A percentile compares a stretch with the other conserved stretches of the same genome.
phyloP scores from a whole-genome alignment of 2,329 filamentous ascomycete species.

The Cladosporium sp. region DNA sequence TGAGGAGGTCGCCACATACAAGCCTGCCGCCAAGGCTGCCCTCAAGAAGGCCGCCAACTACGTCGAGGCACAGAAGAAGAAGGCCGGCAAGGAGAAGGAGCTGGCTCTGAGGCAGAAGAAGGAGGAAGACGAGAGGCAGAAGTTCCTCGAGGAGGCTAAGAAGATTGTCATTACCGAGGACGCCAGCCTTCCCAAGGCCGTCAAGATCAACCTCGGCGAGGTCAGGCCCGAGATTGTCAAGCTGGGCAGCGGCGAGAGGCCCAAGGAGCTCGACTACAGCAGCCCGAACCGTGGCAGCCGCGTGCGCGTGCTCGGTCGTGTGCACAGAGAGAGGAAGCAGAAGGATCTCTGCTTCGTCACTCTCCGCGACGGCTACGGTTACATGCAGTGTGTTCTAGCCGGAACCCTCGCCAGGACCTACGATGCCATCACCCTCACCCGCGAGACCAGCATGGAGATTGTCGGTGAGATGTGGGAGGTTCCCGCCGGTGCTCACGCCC shows the following conservation, averaged over 20 bases:
- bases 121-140: slow-evolving; percentile 64
- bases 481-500: slow-evolving; percentile 70
- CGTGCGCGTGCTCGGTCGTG: slow-evolving; percentile 74
- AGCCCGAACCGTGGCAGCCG: slow-evolving; percentile 61
- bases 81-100: slow-evolving; percentile 72
- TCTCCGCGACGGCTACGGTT: slow-evolving; percentile 77
- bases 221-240: slow-evolving; percentile 57
- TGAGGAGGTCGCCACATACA: slow-evolving; percentile 68
- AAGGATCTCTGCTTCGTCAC: slow-evolving; percentile 84
- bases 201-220: slow-evolving; percentile 70
- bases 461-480: slow-evolving; percentile 80
- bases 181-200: slow-evolving; percentile 63
- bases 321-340: slow-evolving; percentile 75
- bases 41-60: slow-evolving; percentile 78
- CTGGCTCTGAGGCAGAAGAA: slow-evolving; percentile 66
- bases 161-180: slow-evolving; percentile 70
- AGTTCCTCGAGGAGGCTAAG: slow-evolving; percentile 75
- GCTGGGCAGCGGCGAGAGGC: slow-evolving; percentile 46
- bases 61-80: slow-evolving; percentile 74
- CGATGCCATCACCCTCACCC: slow-evolving; percentile 77
- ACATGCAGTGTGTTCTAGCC: slow-evolving; percentile 76
- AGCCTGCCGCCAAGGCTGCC: slow-evolving; percentile 75
- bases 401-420: slow-evolving; percentile 87
- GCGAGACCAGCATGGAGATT: slow-evolving; percentile 81
- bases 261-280: slow-evolving; percentile 49